Base-by-base conservation (phyloP, 2,329 filamentous ascomycete genomes). In the Neofusicoccum parvum region DNA sequence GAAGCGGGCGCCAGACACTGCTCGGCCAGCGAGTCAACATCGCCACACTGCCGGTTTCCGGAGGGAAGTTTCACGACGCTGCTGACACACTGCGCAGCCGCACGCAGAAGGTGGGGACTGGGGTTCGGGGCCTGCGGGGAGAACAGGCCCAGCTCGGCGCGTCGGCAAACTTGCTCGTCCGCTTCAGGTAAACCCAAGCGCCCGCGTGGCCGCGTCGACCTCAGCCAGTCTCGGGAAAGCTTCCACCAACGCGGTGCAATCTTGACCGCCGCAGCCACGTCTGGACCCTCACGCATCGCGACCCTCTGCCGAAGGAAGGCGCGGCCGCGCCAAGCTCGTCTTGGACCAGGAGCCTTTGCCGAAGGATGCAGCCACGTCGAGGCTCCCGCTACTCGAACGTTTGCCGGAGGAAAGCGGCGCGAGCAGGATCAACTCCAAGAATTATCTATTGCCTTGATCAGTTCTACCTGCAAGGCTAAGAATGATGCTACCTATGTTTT, bases 391-490 rank as follows among this genome's bases (percentile, higher is more conserved):
- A 5, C 27, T 32, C 27, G 27, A 32, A 39, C 37, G 37, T 39
- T 39, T 39, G 37, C 37, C 37, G 14, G 10, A 23, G 20, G 20
- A 32, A 58, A 20, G 39, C 39, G 20, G n/a, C 6, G 23, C 54
- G 39, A 32, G 12, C 11, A 14, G 5, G 27, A 20, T 48, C 32
- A 60, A 23, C 43, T 20, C 39, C n/a, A 37, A 39, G 10, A 48
- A 20, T 15, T 6, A 39, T 62, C 59, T 62, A 62, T 62, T 62
- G 59, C 59, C 59, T n/a, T 34, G 59, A 51, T 62, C 59, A 62
- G 59, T 43, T 20, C 46, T 62, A 62, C n/a, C 58, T 62, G 58
- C 58, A 51, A 39, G 59, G 59, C 59, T 62, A 51, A 36, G 43
- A 32, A 20, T 48, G 23, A 50, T 62, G 48, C 59, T 62, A 62